phyloP scores from a whole-genome alignment of 805 yeast genomes.

The Starmerella bombicola region DNA sequence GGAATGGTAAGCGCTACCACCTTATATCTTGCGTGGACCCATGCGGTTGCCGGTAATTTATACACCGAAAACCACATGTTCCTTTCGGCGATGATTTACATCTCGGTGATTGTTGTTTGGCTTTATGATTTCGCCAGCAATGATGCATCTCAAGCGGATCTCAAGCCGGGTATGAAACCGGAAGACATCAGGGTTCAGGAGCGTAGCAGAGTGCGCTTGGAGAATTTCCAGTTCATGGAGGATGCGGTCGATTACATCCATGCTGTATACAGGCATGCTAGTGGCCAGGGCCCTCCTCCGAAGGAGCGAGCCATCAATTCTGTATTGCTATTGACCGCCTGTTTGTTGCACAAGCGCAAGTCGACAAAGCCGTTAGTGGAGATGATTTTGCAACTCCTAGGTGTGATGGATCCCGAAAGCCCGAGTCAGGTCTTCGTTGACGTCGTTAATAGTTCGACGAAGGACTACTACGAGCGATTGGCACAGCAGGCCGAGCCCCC shows the following conservation, averaged over 20 bases:
- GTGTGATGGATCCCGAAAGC: slow-evolving; percentile 17
- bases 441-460: slow-evolving; percentile 12
- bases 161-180: background rate
- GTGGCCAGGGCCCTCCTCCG: slow-evolving; percentile 7
- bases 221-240: slow-evolving; percentile 20
- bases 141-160: background rate
- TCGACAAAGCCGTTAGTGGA: slow-evolving; percentile 16
- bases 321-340: slow-evolving; percentile 20
- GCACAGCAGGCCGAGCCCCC: no score
- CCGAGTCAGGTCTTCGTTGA: slow-evolving; percentile 9
- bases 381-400: slow-evolving; percentile 18
- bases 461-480: slow-evolving; percentile 9
- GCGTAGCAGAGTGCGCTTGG: slow-evolving; percentile 8
- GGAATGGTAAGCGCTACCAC: slow-evolving; percentile 23
- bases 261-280: slow-evolving; percentile 8
- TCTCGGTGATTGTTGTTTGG: slow-evolving; percentile 25
- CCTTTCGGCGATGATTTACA: slow-evolving; percentile 24
- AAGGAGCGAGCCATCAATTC: slow-evolving; percentile 9
- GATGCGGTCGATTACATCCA: slow-evolving; percentile 22
- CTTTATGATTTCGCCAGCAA: slow-evolving; percentile 20
- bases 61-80: slow-evolving; percentile 18
- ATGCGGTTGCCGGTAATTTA: slow-evolving; percentile 21
- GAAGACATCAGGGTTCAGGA: no score
- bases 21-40: slow-evolving; percentile 23
- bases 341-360: slow-evolving; percentile 19